Conservation (phyloP, 2,329 filamentous ascomycete species). For the Aspergillus carbonarius region DNA sequence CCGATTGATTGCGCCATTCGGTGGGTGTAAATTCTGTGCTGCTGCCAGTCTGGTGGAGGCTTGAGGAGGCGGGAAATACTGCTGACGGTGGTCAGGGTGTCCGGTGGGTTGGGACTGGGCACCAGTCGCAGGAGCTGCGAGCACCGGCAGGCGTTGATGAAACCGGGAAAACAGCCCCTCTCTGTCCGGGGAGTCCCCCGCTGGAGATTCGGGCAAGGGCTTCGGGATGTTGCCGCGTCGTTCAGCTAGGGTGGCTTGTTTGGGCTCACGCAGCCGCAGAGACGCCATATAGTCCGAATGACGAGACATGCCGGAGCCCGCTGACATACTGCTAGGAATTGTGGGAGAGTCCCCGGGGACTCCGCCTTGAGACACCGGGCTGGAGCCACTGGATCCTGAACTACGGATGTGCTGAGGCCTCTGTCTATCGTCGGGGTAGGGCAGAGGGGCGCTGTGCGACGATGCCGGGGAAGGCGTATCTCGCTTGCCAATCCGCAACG, state of each 20-base stretch:
- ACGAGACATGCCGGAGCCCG: conserved; percentile 28
- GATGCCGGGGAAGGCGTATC: conserved; percentile 60
- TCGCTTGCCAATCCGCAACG: conserved; percentile 80
- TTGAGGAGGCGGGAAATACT: conserved; percentile 61
- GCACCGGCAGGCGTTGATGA: conserved; percentile 44
- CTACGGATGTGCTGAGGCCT: conserved; percentile 37
- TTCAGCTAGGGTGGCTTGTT: conserved; percentile 68
- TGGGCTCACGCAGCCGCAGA: conserved; percentile 50
- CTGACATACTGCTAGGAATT: conserved; percentile 25
- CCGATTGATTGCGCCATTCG: conserved; percentile 57
- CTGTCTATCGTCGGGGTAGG: conserved; percentile 68
- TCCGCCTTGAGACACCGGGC: conserved; percentile 26
- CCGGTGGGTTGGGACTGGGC: conserved; percentile 35
- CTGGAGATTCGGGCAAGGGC: conserved; percentile 78
- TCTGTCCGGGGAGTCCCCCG: conserved; percentile 71
- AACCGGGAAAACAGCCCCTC: conserved; percentile 75
- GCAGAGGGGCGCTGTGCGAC: conserved; percentile 56
- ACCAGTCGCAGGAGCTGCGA: conserved; percentile 31
- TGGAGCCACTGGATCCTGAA: conserved; percentile 31
- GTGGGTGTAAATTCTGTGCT: conserved; percentile 47
- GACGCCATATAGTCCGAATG: conserved; percentile 41
- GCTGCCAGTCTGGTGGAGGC: conserved; percentile 21
- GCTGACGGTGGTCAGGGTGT: conserved; percentile 58
- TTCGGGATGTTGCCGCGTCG: conserved; percentile 73
- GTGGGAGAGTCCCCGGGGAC: conserved; percentile 22